Conservation (phyloP, 805 yeast species). For the Teunomyces lycoperdinae region DNA sequence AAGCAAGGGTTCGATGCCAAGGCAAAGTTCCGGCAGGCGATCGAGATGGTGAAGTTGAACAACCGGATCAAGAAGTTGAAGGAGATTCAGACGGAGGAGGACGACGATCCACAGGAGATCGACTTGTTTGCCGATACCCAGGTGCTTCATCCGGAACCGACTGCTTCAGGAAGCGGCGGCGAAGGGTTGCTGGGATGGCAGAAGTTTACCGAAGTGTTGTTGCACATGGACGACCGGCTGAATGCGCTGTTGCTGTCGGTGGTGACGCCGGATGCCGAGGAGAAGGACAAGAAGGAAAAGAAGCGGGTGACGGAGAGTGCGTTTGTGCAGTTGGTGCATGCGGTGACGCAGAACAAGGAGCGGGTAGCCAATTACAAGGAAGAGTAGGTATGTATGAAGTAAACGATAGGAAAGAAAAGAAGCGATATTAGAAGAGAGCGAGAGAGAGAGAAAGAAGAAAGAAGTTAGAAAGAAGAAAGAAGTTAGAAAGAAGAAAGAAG, state of each 20-base stretch:
- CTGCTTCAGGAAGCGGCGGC: not conserved
- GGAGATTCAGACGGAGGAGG: conserved; percentile 55
- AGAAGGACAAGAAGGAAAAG: conserved; percentile 16
- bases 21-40: conserved; percentile 78
- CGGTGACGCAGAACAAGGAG: conserved; percentile 63
- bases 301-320: conserved; percentile 48
- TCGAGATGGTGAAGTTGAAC: conserved; percentile 77
- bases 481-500: too few relatives aligned
- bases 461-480: too few relatives aligned
- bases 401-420: too few relatives aligned
- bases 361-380: conserved; percentile 21
- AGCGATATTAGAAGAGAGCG: too few relatives aligned
- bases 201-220: conserved; percentile 22
- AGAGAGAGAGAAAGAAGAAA: too few relatives aligned
- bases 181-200: conserved; percentile 28
- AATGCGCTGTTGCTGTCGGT: conserved; percentile 18
- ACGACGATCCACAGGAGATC: conserved; percentile 50
- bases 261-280: not conserved
- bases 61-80: conserved; percentile 75
- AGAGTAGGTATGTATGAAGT: not conserved
- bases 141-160: too few relatives aligned
- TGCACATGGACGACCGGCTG: conserved; percentile 19
- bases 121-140: conserved; percentile 34
- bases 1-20: conserved; percentile 82
- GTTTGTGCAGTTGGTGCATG: conserved; percentile 67